Percentiles rank a stretch among this genome's conserved stretches.
These are phyloP conservation scores for Plasmodium gonderi DNA, from an alignment of 169 alveolate genomes.

Conservation along the genomic window DNA sequence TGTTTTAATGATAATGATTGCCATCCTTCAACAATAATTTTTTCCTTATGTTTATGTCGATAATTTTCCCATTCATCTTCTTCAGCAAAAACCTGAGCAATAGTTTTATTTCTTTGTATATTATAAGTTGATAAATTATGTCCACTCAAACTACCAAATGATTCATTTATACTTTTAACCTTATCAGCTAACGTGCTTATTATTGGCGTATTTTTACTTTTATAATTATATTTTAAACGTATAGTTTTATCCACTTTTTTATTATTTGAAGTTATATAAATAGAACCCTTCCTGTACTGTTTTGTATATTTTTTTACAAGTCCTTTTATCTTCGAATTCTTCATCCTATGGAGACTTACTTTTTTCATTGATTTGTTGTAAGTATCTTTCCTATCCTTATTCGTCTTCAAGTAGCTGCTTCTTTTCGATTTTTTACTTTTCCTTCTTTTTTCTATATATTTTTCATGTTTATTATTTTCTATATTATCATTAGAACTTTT, in stretches of 20 bases:
- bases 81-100: conserved; percentile 81
- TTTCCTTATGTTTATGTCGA: conserved; percentile 74
- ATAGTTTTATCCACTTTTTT: conserved; percentile 39
- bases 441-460: neutral
- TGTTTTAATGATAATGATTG: conserved; percentile 80
- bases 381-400: conserved; percentile 10
- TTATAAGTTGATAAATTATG: conserved; percentile 22
- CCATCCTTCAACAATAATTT: conserved; percentile 83
- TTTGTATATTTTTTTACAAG: conserved; percentile 26
- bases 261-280: conserved; percentile 22
- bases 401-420: neutral
- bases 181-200: conserved; percentile 2
- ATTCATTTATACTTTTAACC: conserved; percentile 21
- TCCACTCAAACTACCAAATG: conserved; percentile 34
- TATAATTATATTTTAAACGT: conserved; percentile 30
- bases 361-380: conserved; percentile 33
- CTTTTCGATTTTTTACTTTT: conserved; percentile 5
- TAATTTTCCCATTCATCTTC: conserved; percentile 87
- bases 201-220: conserved; percentile 27
- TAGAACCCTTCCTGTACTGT: conserved; percentile 18
- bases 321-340: conserved; percentile 24
- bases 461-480: neutral
- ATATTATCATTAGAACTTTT: neutral
- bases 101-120: conserved; percentile 52
- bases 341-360: conserved; percentile 11